Conservation (phyloP, 139 green algal genomes). For the Tetradesmus obliquus region DNA sequence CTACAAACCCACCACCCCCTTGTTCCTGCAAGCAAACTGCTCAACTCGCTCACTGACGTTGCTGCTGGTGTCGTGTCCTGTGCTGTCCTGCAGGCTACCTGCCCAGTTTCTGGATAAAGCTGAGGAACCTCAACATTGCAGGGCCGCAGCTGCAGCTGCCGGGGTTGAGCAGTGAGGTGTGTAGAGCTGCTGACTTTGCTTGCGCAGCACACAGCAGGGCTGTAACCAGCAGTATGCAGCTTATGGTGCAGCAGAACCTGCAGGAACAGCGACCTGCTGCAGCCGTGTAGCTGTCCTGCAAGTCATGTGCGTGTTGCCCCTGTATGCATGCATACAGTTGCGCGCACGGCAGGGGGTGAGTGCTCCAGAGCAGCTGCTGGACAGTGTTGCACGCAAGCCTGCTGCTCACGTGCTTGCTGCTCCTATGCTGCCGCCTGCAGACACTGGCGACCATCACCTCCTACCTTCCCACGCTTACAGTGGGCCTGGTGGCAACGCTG, state of each 20-base stretch:
- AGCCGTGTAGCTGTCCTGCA: not conserved
- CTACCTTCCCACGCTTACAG: constrained; percentile 69
- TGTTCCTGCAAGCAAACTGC: not conserved
- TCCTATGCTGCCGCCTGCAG: constrained; percentile 13
- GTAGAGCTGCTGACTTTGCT: not conserved
- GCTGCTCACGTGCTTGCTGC: not conserved
- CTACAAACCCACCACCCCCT: not conserved
- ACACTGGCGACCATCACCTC: not conserved
- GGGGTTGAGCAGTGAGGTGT: constrained; percentile 17
- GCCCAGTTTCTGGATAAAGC: constrained; percentile 94
- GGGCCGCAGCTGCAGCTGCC: constrained; percentile 53
- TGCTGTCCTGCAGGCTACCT: constrained; percentile 82
- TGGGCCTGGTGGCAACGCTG: constrained; percentile 88
- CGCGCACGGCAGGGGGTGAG: too few relatives aligned
- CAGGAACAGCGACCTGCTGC: not conserved
- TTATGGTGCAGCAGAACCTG: not conserved
- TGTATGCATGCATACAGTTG: not conserved
- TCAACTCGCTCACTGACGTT: not conserved
- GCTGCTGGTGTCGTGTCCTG: not conserved
- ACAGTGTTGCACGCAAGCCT: not conserved
- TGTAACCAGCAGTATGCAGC: too few relatives aligned
- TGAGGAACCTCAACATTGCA: constrained; percentile 74
- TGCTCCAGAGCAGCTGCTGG: not conserved
- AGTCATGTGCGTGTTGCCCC: not conserved
- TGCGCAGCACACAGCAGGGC: not conserved